phyloP scores from a whole-genome alignment of 2,329 filamentous ascomycete genomes.

The Xylariaceae sp. region DNA sequence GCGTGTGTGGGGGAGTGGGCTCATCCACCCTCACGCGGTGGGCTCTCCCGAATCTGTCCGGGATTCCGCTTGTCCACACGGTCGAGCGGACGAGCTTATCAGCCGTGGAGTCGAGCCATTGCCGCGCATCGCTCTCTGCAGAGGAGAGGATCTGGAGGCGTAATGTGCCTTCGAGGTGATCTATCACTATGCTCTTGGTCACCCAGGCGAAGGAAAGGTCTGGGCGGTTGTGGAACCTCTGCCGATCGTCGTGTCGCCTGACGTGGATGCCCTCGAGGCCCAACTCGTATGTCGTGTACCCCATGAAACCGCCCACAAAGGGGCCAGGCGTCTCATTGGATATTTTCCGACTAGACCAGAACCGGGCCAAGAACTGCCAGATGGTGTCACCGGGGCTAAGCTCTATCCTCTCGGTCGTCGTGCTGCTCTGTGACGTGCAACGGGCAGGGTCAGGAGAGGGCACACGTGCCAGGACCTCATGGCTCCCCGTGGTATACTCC shows the following conservation, averaged over 20 bases:
- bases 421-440: conserved; percentile 13
- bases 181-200: conserved; percentile 69
- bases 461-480: conserved; percentile 31
- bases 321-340: conserved; percentile 15
- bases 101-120: conserved; percentile 42
- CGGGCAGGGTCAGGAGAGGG: conserved; percentile 14
- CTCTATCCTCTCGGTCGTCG: conserved; percentile 25
- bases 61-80: conserved; percentile 28
- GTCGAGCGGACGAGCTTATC: conserved; percentile 30
- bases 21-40: conserved; percentile 13
- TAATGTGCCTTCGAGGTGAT: conserved; percentile 57
- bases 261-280: conserved; percentile 59
- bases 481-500: conserved; percentile 51
- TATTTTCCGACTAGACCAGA: conserved; percentile 32
- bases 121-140: conserved; percentile 31
- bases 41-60: conserved; percentile 8
- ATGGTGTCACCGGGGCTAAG: conserved; percentile 32
- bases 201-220: conserved; percentile 75
- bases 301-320: conserved; percentile 65
- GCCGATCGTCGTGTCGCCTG: conserved; percentile 22
- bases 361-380: conserved; percentile 48
- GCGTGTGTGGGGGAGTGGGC: conserved; percentile 28
- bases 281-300: conserved; percentile 80
- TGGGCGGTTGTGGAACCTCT: conserved; percentile 43
- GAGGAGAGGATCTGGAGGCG: conserved; percentile 62